These are phyloP conservation scores for Babesia caballi DNA, from an alignment of 169 alveolate species.

Conservation along the genomic window DNA sequence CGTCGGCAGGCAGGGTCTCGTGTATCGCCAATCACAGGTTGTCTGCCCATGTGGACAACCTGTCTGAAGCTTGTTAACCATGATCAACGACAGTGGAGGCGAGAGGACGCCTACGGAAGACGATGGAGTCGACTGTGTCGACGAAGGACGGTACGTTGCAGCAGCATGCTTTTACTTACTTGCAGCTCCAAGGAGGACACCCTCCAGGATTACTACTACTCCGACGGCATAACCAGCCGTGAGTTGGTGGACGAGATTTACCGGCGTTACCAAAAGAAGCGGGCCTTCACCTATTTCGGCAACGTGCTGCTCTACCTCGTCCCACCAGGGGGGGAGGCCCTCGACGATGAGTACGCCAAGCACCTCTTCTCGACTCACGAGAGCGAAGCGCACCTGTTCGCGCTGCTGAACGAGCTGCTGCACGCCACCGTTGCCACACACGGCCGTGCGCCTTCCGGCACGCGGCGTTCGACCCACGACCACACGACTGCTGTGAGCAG, in stretches of 20 bases:
- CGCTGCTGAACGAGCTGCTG: conserved; percentile 38
- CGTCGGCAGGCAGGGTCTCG: too few species aligned
- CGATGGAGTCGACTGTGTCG: too few species aligned
- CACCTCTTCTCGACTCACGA: conserved; percentile 6
- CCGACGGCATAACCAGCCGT: conserved; percentile 23
- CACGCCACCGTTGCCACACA: neutral
- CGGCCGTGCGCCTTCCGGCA: neutral
- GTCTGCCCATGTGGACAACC: too few species aligned
- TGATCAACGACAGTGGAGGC: too few species aligned
- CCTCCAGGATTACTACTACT: conserved; percentile 34
- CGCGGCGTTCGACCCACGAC: too few species aligned
- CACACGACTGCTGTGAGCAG: too few species aligned
- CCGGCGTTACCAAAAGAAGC: conserved; percentile 12
- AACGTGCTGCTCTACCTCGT: conserved; percentile 54
- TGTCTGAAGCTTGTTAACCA: too few species aligned
- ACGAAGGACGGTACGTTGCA: too few species aligned
- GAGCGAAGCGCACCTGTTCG: conserved; percentile 36
- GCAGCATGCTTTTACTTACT: too few species aligned
- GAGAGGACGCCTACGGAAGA: too few species aligned
- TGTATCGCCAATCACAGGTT: too few species aligned
- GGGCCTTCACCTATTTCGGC: conserved; percentile 51
- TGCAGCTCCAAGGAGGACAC: too few species aligned
- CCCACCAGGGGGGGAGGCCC: conserved; percentile 8
- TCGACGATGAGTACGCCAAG: neutral
- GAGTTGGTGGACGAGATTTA: conserved; percentile 10